A percentile compares a stretch with the other conserved stretches of the same genome.
Conservation (phyloP, 768 basidiomycete genomes). For the Leccinum aurantiacum region DNA sequence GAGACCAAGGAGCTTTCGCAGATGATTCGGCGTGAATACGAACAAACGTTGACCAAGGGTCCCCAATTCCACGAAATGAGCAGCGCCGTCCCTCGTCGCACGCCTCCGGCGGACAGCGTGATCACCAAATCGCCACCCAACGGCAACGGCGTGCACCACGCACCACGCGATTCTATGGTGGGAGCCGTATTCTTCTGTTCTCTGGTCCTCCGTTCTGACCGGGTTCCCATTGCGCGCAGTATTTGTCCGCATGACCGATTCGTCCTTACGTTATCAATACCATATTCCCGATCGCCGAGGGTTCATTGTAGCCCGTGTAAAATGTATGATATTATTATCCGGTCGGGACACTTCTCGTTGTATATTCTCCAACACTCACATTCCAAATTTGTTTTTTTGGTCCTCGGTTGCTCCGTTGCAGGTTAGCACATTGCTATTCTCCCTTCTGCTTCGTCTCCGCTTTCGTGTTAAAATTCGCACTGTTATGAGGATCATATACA, state of each 20-base stretch:
- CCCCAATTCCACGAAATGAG: constrained; percentile 43
- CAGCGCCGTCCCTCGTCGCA: constrained; percentile 30
- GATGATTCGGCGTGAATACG: constrained; percentile 57
- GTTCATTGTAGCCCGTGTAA: constrained; percentile 21
- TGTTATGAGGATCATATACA: constrained; percentile 13
- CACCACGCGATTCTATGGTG: constrained; percentile 24
- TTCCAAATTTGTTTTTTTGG: constrained; percentile 6
- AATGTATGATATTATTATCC: constrained; percentile 27
- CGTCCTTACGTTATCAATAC: constrained; percentile 26
- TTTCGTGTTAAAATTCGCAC: constrained; percentile 13
- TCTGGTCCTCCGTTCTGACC: constrained; percentile 13
- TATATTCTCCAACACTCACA: constrained; percentile 10
- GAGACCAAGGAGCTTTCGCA: constrained; percentile 78
- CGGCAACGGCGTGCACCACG: constrained; percentile 16
- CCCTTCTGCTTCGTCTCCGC: not conserved
- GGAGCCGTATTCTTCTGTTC: not conserved
- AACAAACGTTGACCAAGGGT: constrained; percentile 39
- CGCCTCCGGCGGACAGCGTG: constrained; percentile 18
- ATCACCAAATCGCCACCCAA: constrained; percentile 14
- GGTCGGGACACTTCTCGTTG: constrained; percentile 12
- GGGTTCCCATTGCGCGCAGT: constrained; percentile 13
- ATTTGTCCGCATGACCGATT: constrained; percentile 24
- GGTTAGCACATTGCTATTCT: constrained; percentile 24
- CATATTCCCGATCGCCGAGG: constrained; percentile 21
- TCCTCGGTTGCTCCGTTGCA: constrained; percentile 1